phyloP scores from a whole-genome alignment of 2,329 filamentous ascomycete species.

The Shiraia sp. region DNA sequence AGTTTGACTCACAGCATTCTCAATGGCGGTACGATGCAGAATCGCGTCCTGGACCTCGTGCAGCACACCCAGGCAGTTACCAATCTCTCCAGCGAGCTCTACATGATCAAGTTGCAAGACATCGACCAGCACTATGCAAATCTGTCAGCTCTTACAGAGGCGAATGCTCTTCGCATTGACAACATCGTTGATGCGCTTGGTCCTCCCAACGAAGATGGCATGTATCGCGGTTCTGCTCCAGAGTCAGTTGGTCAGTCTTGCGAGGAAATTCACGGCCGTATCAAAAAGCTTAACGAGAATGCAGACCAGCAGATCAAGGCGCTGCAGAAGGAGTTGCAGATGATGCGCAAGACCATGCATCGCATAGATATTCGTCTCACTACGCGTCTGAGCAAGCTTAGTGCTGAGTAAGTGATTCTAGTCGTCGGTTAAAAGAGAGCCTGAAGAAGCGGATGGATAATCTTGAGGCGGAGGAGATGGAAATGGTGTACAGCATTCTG shows the following conservation, averaged over 20 bases:
- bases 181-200: slow-evolving; percentile 29
- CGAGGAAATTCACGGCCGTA: background rate
- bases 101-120: slow-evolving; percentile 11
- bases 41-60: slow-evolving; percentile 10
- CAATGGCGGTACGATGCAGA: background rate
- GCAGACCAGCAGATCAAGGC: slow-evolving; percentile 8
- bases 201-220: slow-evolving; percentile 23
- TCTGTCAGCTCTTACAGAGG: slow-evolving; percentile 7
- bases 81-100: slow-evolving; percentile 11
- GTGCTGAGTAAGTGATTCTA: slow-evolving; percentile 1
- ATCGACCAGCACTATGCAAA: slow-evolving; percentile 8
- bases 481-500: background rate
- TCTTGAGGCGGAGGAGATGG: background rate
- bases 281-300: slow-evolving; percentile 1
- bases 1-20: background rate
- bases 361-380: slow-evolving; percentile 22
- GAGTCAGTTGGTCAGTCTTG: background rate
- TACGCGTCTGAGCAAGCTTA: slow-evolving; percentile 15
- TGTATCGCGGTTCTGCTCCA: slow-evolving; percentile 11
- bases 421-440: background rate
- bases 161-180: slow-evolving; percentile 20
- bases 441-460: no score
- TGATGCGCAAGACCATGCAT: slow-evolving; percentile 20
- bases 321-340: slow-evolving; percentile 13
- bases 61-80: slow-evolving; percentile 10